Base-by-base conservation (phyloP, 345 rosid species). In the Excoecaria agallocha region DNA sequence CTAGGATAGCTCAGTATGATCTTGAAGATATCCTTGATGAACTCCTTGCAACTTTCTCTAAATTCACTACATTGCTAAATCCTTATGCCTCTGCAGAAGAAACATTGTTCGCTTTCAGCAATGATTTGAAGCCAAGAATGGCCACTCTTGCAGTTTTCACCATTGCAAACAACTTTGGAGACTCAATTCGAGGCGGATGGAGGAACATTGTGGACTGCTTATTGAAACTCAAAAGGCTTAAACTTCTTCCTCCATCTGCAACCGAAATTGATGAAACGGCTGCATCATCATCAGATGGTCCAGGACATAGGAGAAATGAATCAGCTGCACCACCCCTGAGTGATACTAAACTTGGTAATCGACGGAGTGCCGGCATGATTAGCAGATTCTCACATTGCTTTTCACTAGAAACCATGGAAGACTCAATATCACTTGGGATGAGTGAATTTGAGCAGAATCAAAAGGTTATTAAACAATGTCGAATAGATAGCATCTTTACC, bases 21-120 rank as follows among this genome's bases (percentile, higher is more conserved):
- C 85, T 94, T 0, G 89, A 88, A 74, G 98, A 94, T 79, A 89
- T 89, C 3, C 92, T 94, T 2, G 98, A 94, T 10, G 98, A 91
- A 82, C 90, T 94, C 17, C 78, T 94, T 2, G 92, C 97, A 15
- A 87, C 94, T 0, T 92, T 94, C 80, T 87, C 91, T 73, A 94
- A 92, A 81, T 94, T 87, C 75, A 92, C 98, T 43, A 89, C 97
- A 0, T 73, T 94, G 6, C 56, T 94, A 38, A 94, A 94, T 72
- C 98, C 98, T 22, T 94, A 92, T 67, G 92, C 98, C 22, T 82
- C 98, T 8, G 79, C 95, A 0, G 97, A 94, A 78, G 98, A 94
- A 76, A 94, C 97, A 46, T 58, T 94, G 59, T 92, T 92, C 9
- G 87, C 88, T 12, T 94, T 94, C 66, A 89, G 97, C 74, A 79